phyloP scores from a whole-genome alignment of 495 filamentous ascomycete genomes.

The Aspergillus sclerotioniger region DNA sequence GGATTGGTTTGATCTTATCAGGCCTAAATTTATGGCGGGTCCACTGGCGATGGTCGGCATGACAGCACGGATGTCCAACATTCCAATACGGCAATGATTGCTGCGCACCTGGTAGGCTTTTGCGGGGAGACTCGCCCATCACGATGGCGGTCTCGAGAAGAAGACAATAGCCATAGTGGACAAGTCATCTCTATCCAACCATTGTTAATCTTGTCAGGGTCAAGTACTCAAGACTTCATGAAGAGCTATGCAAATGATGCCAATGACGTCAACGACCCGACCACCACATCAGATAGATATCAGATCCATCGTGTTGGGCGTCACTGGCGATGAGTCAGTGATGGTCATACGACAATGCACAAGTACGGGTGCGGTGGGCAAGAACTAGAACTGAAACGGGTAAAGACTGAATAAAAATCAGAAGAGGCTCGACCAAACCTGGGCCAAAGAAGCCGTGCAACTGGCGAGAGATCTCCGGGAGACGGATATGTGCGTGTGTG shows the following conservation, averaged over 20 bases:
- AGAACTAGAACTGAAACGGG: background rate
- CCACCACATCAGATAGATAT: background rate
- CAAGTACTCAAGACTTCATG: too few species aligned
- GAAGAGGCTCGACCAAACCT: background rate
- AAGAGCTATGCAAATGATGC: background rate
- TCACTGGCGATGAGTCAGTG: background rate
- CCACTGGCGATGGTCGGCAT: background rate
- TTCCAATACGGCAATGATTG: slow-evolving; percentile 6
- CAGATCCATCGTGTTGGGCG: background rate
- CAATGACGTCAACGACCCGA: background rate
- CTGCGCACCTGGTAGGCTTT: background rate
- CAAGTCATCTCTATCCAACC: background rate
- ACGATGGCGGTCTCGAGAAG: background rate
- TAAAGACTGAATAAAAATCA: background rate
- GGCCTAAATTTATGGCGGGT: background rate
- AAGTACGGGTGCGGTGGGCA: background rate
- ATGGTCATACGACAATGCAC: background rate
- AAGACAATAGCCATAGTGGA: background rate
- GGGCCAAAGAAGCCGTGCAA: background rate
- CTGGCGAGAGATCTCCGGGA: background rate
- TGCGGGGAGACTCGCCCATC: background rate
- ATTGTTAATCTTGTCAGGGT: too few species aligned
- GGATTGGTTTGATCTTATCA: slow-evolving; percentile 1
- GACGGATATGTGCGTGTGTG: background rate
- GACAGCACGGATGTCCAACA: slow-evolving; percentile 7